Evolutionary conservation across 169 alveolate species (phyloP), one percentile per base, ranked within the genome.

Genomic region (Neospora caninum): DNA sequence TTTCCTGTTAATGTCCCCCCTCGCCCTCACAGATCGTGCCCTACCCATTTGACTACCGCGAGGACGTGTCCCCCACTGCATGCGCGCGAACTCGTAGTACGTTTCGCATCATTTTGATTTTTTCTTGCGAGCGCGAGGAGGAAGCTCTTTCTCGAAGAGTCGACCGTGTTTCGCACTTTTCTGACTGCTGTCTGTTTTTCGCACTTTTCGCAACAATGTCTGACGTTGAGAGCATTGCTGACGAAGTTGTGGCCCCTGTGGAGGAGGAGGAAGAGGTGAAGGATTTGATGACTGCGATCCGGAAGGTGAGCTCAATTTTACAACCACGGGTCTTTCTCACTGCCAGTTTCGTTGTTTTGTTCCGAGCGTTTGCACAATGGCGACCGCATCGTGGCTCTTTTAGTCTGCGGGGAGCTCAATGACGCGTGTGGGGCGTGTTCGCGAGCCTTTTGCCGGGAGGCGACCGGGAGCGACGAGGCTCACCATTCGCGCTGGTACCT

Each of bases 211-310:
- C 41, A 2, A 91, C 73, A 49, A 91, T 91, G 94, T 91, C 94
- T 25, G 94, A 91, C 94, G 83, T 91, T 36, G 94, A 91, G 83
- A 80, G 91, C 94, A 42, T 86, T n/a, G 94, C 88, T 39, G 94
- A 86, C 64, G 91, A 86, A 22, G 88, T 42, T 67, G 88, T 53
- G 70, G 93, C 49, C 54, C 86, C 38, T 9, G 94, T 80, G 18
- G 94, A 91, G 82, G 95, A 87, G 87, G 95, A 93, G 78, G 95
- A 93, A 89, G 93, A 80, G 38, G 95, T 93, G 54, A 93, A 78
- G 93, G 95, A 93, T 43, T 88, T 93, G 82, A 93, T 82, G 80
- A 87, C 95, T 27, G 95, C 95, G 91, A 93, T 93, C 92, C 84
- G 87, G 88, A 88, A 84, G 80, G 94, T 91, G 42, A 41, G 82